These are phyloP conservation scores for Asterella californica DNA, from an alignment of 225 moss, liverwort and hornwort species.

Conservation along the genomic window DNA sequence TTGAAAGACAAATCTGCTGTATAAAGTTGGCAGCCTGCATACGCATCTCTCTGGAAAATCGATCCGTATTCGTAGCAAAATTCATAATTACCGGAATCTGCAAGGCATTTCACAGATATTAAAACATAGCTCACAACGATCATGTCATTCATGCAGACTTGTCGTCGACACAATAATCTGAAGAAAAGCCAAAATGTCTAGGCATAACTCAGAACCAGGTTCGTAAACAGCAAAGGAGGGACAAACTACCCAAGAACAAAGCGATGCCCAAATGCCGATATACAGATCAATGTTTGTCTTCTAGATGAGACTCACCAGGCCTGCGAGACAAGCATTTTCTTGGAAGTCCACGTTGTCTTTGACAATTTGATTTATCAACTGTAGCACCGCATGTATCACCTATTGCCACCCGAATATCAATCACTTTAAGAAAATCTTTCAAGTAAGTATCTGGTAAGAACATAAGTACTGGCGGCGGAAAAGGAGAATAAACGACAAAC, in stretches of 20 bases:
- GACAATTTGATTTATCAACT: constrained; percentile 77
- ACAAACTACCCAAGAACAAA: neutral
- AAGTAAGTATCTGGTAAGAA: neutral
- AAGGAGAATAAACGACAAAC: neutral
- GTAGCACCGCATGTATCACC: constrained; percentile 77
- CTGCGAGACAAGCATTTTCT: constrained; percentile 94
- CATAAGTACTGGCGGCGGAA: neutral
- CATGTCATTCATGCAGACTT: neutral
- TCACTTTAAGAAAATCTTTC: neutral
- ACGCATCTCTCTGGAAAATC: constrained; percentile 69
- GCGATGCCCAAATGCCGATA: neutral
- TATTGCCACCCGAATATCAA: constrained; percentile 32
- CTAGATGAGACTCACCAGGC: constrained; percentile 55
- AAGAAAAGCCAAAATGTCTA: no score
- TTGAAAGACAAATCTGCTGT: constrained; percentile 84
- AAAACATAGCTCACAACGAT: neutral
- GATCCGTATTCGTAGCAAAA: constrained; percentile 53
- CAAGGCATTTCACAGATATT: constrained; percentile 8
- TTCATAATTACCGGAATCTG: constrained; percentile 86
- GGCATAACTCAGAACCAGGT: no score
- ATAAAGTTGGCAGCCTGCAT: constrained; percentile 84
- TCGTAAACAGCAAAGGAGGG: no score
- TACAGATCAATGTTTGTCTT: neutral
- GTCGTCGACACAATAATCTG: no score
- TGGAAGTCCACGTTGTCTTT: constrained; percentile 69